phyloP scores from a whole-genome alignment of 352 stramenopile genomes.

The Globisporangium barbulae region DNA sequence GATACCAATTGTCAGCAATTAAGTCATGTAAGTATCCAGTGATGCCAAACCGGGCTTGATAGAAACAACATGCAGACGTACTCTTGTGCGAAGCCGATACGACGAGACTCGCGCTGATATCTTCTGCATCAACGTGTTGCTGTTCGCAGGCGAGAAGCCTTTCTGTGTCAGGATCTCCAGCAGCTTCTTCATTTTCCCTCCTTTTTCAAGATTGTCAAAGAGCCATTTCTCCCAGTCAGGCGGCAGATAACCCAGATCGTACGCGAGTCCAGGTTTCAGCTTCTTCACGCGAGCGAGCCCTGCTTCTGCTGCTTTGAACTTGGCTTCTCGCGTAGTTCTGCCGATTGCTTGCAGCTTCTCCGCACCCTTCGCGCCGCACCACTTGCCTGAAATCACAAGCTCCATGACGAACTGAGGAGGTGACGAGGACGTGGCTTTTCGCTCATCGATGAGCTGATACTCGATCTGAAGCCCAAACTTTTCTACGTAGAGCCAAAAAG shows the following conservation, averaged over 20 bases:
- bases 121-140: constrained; percentile 53
- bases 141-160: constrained; percentile 54
- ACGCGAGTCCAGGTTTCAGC: constrained; percentile 59
- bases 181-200: constrained; percentile 41
- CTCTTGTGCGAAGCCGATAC: constrained; percentile 37
- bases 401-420: constrained; percentile 42
- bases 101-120: constrained; percentile 57
- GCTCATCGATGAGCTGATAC: constrained; percentile 56
- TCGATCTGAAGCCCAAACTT: constrained; percentile 51
- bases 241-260: constrained; percentile 46
- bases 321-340: constrained; percentile 64
- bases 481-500: constrained; percentile 1
- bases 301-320: constrained; percentile 62
- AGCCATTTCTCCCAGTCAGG: constrained; percentile 54
- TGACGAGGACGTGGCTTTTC: constrained; percentile 29
- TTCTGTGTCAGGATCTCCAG: constrained; percentile 55
- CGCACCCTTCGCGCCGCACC: constrained; percentile 31
- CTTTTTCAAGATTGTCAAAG: constrained; percentile 58
- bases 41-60: neutral
- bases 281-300: constrained; percentile 51
- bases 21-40: neutral
- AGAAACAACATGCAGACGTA: constrained; percentile 16
- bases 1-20: constrained; percentile 5
- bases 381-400: constrained; percentile 50
- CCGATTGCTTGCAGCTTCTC: constrained; percentile 41